Percentiles rank a stretch among this genome's conserved stretches.
These are phyloP conservation scores for Phaeoacremonium minimum DNA, from an alignment of 2,329 filamentous ascomycete species.

Conservation along the genomic window DNA sequence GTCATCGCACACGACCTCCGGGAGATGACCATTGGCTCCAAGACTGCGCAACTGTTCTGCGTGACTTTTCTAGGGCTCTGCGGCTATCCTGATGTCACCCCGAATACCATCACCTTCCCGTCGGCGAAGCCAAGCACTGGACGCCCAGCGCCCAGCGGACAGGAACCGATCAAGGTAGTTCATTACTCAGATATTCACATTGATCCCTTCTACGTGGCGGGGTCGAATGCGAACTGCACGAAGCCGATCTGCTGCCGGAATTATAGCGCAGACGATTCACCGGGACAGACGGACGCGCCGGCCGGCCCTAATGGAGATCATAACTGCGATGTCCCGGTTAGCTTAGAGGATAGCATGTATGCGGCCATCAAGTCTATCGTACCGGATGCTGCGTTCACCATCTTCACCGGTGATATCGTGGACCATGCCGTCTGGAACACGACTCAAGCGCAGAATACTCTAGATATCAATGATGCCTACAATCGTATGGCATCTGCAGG, in stretches of 20 bases:
- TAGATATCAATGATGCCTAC: conserved; percentile 39
- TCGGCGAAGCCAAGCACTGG: conserved; percentile 28
- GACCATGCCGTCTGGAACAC: conserved; percentile 48
- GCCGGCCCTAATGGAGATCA: conserved; percentile 49
- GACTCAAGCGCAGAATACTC: conserved; percentile 18
- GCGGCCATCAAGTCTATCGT: conserved; percentile 40
- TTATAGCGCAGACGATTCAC: conserved; percentile 40
- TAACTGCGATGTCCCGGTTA: conserved; percentile 46
- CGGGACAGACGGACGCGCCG: conserved; percentile 41
- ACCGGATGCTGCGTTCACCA: conserved; percentile 44
- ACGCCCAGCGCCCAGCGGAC: conserved; percentile 35
- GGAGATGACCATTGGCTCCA: conserved; percentile 40
- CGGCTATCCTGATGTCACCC: conserved; percentile 37
- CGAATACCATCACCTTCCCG: conserved; percentile 39
- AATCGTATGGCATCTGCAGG: conserved; percentile 34
- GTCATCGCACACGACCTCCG: conserved; percentile 45
- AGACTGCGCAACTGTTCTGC: conserved; percentile 47
- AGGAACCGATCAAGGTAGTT: conserved; percentile 46
- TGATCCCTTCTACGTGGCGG: conserved; percentile 49
- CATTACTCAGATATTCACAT: conserved; percentile 59
- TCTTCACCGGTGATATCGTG: conserved; percentile 57
- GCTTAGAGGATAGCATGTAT: conserved; percentile 52
- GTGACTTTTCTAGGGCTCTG: conserved; percentile 50
- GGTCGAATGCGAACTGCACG: conserved; percentile 49
- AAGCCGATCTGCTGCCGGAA: conserved; percentile 56